Evolutionary conservation across 257 asterid species (phyloP), one percentile per base, ranked within the genome.

Genomic region (Solanum appendiculatum): DNA sequence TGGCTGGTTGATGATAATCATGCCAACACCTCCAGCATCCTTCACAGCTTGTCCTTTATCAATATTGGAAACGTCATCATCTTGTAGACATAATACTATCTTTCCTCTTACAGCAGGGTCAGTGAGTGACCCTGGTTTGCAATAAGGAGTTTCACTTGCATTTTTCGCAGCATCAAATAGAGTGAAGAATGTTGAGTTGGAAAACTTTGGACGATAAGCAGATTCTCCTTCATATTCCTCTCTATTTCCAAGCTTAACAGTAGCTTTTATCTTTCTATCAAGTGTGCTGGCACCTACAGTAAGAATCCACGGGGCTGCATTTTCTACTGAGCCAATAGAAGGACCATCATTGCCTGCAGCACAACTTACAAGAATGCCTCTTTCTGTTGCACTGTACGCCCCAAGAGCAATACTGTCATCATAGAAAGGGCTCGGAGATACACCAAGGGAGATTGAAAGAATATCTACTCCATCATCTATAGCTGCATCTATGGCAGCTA

Each of bases 401-500:
- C 93, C 92, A 0, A 91, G 31, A 7, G 93, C 94, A 9, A 88
- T 77, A 16, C 0, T 6, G 83, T 92, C 91, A 0, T 33, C 75
- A 27, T 54, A 63, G 34, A 88, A 91, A 5, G 60, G n/a, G 0
- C 0, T 3, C 0, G 86, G 12, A 6, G 5, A 0, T n/a, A 85
- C 86, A n/a, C 88, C 90, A 1, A 91, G 58, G 36, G 93, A 92
- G 7, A 92, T 7, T 5, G 94, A 91, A 54, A 92, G 87, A 18
- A 92, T 88, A 56, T 92, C 92, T 0, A 87, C 89, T 0, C 91
- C 92, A 1, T 93, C 96, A 51, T 87, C 93, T 14, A 93, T 90
- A 9, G 95, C 94, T 3, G 77, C 25, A 58, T 93, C 96, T 86
- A 92, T 90, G 4, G 89, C 95, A 1, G 96, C 96, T 42, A 93